Percentiles rank a stretch among this genome's conserved stretches.
Evolutionary conservation across 257 asterid species (phyloP).

Genomic region (Craterostigma plantagineum): DNA sequence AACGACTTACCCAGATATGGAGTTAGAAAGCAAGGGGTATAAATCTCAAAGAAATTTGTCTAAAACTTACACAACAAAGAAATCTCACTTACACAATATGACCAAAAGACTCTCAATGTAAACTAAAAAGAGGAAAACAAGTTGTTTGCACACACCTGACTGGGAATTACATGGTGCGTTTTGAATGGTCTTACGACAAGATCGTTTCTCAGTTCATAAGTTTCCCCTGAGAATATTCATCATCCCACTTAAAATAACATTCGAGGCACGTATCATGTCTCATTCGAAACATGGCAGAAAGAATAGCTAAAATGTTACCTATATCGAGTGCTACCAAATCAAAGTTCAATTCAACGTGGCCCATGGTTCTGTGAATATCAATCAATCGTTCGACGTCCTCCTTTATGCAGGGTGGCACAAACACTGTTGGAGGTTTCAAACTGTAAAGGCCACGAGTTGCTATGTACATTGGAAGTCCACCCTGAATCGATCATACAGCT

Average conservation of each 20-base stretch:
- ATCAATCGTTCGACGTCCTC: slow-evolving; percentile 68
- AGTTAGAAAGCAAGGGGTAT: too few species aligned
- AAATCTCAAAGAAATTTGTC: too few species aligned
- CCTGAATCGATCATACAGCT: slow-evolving; percentile 30
- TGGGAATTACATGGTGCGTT: slow-evolving; percentile 77
- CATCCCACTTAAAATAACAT: neutral
- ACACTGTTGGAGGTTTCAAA: slow-evolving; percentile 79
- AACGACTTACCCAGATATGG: too few species aligned
- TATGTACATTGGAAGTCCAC: slow-evolving; percentile 94
- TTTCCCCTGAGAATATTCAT: slow-evolving; percentile 49
- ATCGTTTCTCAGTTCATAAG: slow-evolving; percentile 93
- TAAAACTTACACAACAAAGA: too few species aligned
- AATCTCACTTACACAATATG: too few species aligned
- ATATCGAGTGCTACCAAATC: slow-evolving; percentile 78
- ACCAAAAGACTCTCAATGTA: too few species aligned
- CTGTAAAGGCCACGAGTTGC: slow-evolving; percentile 85
- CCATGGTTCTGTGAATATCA: slow-evolving; percentile 67
- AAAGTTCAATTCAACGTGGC: slow-evolving; percentile 57
- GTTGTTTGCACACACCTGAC: slow-evolving; percentile 44
- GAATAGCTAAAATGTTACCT: slow-evolving; percentile 26
- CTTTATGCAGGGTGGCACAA: slow-evolving; percentile 77
- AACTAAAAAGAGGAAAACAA: too few species aligned
- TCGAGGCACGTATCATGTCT: slow-evolving; percentile 7
- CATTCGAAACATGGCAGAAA: slow-evolving; percentile 5
- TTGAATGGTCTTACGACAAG: slow-evolving; percentile 76